Evolutionary conservation across 2,329 filamentous ascomycete species (phyloP), one percentile per base, ranked within the genome.

Genomic region (Pyrenophora seminiperda): DNA sequence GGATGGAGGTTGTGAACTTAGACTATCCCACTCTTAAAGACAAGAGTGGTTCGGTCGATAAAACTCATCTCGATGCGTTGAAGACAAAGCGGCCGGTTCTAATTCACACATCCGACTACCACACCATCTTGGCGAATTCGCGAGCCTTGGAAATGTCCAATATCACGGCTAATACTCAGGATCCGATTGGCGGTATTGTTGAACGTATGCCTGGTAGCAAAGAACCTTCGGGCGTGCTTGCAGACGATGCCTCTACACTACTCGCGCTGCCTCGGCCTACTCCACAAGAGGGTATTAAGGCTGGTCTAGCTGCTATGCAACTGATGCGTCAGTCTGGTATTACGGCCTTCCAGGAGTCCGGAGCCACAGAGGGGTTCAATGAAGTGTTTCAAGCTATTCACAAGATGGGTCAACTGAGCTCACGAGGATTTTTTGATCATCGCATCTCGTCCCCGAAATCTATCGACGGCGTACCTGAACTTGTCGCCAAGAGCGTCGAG

Each of bases 101-200:
- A 24, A 38, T 47, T 13, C 31, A 32, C 15, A 22, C 43, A 15
- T 31, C 43, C 4, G 33, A 17, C 22, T 24, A 40, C 11, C 43
- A 47, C 27, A 47, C 33, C 34, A 30, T 40, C 17, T 40, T 47
- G 14, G 43, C 33, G 17, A 47, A 47, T 10, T 40, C 43, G 15
- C 39, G 24, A 22, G 34, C 43, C 17, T 34, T 47, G 10, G 22
- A 47, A 27, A 7, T 39, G 14, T 9, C 33, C 13, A 47, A 47
- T 18, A 18, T 32, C n/a, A 47, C 43, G 11, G 34, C 29, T 17
- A 33, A 15, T 24, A 32, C 43, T 5, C 36, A 34, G 13, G 18
- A 47, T 27, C 43, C 43, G 14, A 17, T 34, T 2, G 43, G 43
- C 3, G 43, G 43, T n/a, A 40, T 14, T 13, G 14, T 47, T 13